Conservation (phyloP, 345 rosid genomes). For the Carallia brachiata region DNA sequence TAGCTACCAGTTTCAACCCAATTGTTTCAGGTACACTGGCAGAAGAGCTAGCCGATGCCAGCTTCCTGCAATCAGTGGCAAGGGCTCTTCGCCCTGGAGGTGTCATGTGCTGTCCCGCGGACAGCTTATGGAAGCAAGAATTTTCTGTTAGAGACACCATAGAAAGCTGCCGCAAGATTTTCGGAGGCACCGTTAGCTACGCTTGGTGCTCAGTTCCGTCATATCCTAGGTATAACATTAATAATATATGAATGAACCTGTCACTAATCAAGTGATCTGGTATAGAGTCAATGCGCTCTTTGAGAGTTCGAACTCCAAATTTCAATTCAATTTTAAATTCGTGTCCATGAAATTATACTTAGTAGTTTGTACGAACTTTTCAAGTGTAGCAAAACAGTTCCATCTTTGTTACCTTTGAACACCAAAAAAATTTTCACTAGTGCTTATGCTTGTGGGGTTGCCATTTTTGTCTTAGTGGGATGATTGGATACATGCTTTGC, state of each 20-base stretch:
- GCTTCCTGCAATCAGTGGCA: slow-evolving; percentile 20
- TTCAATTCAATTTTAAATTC: not conserved
- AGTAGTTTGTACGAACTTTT: too few relatives aligned
- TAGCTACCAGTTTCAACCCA: not conserved
- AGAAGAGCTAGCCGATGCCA: slow-evolving; percentile 10
- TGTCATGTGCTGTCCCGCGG: slow-evolving; percentile 21
- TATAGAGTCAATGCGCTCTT: too few relatives aligned
- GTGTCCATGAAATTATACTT: too few relatives aligned
- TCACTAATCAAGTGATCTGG: not conserved
- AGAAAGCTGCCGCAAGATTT: slow-evolving; percentile 13
- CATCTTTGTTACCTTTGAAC: not conserved
- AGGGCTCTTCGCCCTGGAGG: slow-evolving; percentile 27
- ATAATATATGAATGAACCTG: not conserved
- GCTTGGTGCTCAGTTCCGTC: slow-evolving; percentile 28
- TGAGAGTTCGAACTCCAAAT: not conserved
- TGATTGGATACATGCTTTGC: slow-evolving; percentile 26
- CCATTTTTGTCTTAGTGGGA: slow-evolving; percentile 14
- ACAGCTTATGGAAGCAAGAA: slow-evolving; percentile 18
- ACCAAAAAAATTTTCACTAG: not conserved
- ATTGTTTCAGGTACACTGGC: slow-evolving; percentile 3
- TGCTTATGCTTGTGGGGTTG: not conserved
- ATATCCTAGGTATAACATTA: slow-evolving; percentile 7
- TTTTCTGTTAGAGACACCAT: slow-evolving; percentile 14
- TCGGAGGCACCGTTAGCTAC: slow-evolving; percentile 28
- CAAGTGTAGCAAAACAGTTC: not conserved